Evolutionary conservation across 1,284 basidiomycete species (phyloP), one percentile per base, ranked within the genome.

Genomic region (Fomes fomentarius): DNA sequence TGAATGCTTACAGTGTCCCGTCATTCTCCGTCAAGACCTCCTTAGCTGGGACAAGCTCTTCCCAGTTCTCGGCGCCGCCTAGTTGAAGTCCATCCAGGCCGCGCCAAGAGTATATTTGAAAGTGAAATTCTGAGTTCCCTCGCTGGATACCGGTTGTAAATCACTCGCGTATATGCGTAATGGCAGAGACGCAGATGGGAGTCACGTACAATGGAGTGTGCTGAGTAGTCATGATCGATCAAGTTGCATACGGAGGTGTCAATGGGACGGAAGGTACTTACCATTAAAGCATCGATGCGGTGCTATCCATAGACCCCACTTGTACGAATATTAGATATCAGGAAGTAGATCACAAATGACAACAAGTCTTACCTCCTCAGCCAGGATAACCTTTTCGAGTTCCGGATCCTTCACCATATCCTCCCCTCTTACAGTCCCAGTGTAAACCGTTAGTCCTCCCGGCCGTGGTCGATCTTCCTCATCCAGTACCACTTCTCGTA

Each of bases 401-500:
- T 57, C 54, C 11, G 64, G 57, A 25, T 68, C 65, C 28, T 63
- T 60, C 31, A 61, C 51, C 58, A 69, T 59, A 42, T 57, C 54
- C 5, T 50, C 52, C 3, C 48, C 61, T 14, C 56, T 54, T 5
- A 67, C 39, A 12, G 53, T 54, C 3, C 60, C 62, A 5, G 60
- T 58, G 44, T 65, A 65, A 19, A 61, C 51, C 19, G 63, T 50
- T 42, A 64, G 51, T 1, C 55, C 61, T 15, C 54, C 59, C 3
- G 44, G 46, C 55, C 52, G 48, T 3, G 57, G 58, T 9, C 60
- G 34, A 14, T 63, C 55, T 9, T 47, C 57, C 4, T 57, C 44
- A 21, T 47, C 58, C 17, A 63, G 56, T 8, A 75, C 62, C 3
- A 66, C 60, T 9, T 66, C 52, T 21, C 73, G 66, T 22, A 71